phyloP scores from a whole-genome alignment of 2,329 filamentous ascomycete species.

The Monosporascus sp. region DNA sequence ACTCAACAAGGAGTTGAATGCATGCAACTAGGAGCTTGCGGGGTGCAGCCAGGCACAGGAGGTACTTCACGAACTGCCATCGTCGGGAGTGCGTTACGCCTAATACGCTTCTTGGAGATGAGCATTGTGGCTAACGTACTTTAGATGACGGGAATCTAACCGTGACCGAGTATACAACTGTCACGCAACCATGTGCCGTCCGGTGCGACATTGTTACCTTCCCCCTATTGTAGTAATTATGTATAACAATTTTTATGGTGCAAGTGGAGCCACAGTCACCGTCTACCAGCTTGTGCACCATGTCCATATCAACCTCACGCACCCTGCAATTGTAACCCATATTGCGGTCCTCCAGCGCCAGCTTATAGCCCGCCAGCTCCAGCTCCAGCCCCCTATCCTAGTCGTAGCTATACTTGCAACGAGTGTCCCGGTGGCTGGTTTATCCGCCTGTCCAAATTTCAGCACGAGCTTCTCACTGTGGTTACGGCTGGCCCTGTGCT shows the following conservation, averaged over 20 bases:
- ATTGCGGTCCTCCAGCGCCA: not conserved
- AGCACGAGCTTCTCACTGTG: slow-evolving; percentile 28
- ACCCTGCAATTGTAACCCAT: slow-evolving; percentile 11
- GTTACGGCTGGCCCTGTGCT: slow-evolving; percentile 31
- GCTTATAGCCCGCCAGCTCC: slow-evolving; percentile 2
- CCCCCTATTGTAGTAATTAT: not conserved
- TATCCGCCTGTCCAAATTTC: slow-evolving; percentile 30
- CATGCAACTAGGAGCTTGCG: not conserved
- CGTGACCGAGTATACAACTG: not conserved
- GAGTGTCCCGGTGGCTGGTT: slow-evolving; percentile 31
- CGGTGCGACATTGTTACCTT: not conserved
- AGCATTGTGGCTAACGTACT: not conserved
- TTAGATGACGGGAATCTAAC: slow-evolving; percentile 1
- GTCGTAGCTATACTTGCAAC: slow-evolving; percentile 29
- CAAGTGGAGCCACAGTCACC: slow-evolving; percentile 12
- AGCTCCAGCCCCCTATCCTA: slow-evolving; percentile 28
- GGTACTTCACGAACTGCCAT: slow-evolving; percentile 1
- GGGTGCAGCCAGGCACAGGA: slow-evolving; percentile 2
- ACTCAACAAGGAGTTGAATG: not conserved
- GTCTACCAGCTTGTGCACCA: slow-evolving; percentile 11
- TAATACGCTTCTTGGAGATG: not conserved
- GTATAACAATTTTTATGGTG: slow-evolving; percentile 1
- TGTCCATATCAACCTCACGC: slow-evolving; percentile 8
- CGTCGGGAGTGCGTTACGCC: slow-evolving; percentile 11
- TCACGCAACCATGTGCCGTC: slow-evolving; percentile 2